Conservation (phyloP, 164 flowering plant genomes). For the Berberis vulgaris region DNA sequence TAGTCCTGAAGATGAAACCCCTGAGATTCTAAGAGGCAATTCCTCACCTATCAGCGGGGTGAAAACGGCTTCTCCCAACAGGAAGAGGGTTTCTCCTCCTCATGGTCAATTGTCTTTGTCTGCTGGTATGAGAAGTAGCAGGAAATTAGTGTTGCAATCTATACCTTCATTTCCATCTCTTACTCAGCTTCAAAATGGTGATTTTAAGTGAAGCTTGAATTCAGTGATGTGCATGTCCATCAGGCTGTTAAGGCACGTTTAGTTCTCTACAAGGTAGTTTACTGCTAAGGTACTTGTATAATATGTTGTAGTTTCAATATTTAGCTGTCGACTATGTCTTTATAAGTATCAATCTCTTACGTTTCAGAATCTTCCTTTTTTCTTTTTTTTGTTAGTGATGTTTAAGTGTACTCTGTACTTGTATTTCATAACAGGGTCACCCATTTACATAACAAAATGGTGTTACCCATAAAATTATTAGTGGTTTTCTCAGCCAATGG, state of each 20-base stretch:
- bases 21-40: slow-evolving; percentile 45
- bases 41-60: slow-evolving; percentile 47
- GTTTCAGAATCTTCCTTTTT: too few species aligned
- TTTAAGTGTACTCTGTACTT: too few species aligned
- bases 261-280: background rate
- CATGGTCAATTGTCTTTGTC: slow-evolving; percentile 32
- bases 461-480: too few species aligned
- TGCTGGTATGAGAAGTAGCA: slow-evolving; percentile 44
- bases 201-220: slow-evolving; percentile 8
- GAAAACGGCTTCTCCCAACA: slow-evolving; percentile 66
- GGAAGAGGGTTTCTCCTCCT: slow-evolving; percentile 91
- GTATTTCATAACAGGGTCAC: too few species aligned
- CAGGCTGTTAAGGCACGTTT: slow-evolving; percentile 12
- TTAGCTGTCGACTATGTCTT: slow-evolving; percentile 7
- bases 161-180: slow-evolving; percentile 88
- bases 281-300: slow-evolving; percentile 10
- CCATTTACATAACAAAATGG: too few species aligned
- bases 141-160: slow-evolving; percentile 73
- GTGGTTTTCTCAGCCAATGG: too few species aligned
- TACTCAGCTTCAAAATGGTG: slow-evolving; percentile 21
- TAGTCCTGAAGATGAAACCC: slow-evolving; percentile 57
- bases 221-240: background rate
- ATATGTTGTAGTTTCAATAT: slow-evolving; percentile 9
- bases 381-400: too few species aligned
- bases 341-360: too few species aligned